Evolutionary conservation across 305 asterid species (phyloP), one percentile per base, ranked within the genome.

Genomic region (Caryopteris hybrid): DNA sequence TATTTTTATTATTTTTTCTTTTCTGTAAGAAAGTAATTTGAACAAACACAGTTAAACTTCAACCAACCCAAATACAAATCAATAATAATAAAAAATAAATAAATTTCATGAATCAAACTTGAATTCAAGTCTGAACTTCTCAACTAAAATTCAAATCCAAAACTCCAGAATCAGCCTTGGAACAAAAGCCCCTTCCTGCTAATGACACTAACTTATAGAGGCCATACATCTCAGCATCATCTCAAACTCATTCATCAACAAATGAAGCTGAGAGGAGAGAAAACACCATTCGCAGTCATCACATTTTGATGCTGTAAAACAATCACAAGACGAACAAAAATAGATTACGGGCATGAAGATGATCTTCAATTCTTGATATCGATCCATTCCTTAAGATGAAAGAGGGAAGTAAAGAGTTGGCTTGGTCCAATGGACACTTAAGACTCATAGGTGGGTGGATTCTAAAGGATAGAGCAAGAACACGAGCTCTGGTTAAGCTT

Each of bases 381-480:
- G 27, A 21, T 43, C 23, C 65, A 33, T n/a, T 27, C 60, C 8
- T 70, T 23, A 29, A 27, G 21, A 31, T 38, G 55, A 20, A 42
- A 39, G 39, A 6, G 51, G 38, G 25, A 36, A 8, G 39, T 31
- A 41, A 27, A 56, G 38, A 22, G 46, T 50, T 34, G 23, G 33
- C 42, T 39, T 45, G 21, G 13, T 18, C 62, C 21, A 14, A 18
- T 18, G 33, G 61, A 58, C 38, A 59, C 59, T 21, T 17, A 43
- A 11, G 23, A 13, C n/a, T 36, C 6, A n/a, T 56, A 14, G 9
- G 50, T 33, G 43, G 1, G 10, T n/a, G n/a, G 38, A 41, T 39
- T 61, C 74, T 83, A 83, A 18, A 83, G 84, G 65, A 80, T 71
- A 6, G 79, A 50, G 69, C 85, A 83, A 9, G 81, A 74, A 68